Evolutionary conservation across 495 filamentous ascomycete genomes (phyloP).

Genomic region (Aspergillus kassunensis): DNA sequence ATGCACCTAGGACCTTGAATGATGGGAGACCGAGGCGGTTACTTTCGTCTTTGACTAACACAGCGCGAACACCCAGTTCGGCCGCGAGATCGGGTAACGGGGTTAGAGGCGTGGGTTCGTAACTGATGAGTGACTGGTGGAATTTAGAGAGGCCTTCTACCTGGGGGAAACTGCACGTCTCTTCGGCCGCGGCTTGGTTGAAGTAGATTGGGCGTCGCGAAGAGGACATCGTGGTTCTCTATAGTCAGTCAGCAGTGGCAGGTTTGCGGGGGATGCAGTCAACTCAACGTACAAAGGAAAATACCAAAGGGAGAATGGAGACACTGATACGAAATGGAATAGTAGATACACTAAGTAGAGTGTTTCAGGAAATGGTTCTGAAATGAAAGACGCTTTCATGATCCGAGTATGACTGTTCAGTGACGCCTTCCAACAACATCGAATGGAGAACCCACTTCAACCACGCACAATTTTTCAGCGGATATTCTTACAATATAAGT

Average conservation of each 20-base stretch:
- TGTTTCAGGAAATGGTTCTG: neutral
- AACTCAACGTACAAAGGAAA: neutral
- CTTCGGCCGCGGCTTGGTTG: constrained; percentile 24
- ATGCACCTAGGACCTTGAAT: constrained; percentile 75
- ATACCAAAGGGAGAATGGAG: neutral
- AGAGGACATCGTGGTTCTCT: neutral
- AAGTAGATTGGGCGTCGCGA: constrained; percentile 26
- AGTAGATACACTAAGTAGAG: neutral
- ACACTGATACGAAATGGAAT: too few relatives aligned
- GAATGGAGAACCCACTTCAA: neutral
- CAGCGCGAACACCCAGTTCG: constrained; percentile 49
- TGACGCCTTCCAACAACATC: constrained; percentile 11
- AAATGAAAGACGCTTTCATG: neutral
- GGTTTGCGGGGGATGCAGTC: too few relatives aligned
- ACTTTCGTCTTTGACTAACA: constrained; percentile 60
- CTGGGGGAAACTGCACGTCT: constrained; percentile 13
- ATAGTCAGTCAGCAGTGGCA: too few relatives aligned
- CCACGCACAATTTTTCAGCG: neutral
- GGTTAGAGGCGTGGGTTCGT: constrained; percentile 47
- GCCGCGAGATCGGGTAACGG: constrained; percentile 48
- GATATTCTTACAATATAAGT: neutral
- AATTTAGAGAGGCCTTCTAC: constrained; percentile 31
- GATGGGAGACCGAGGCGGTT: constrained; percentile 59
- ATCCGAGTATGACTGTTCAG: neutral
- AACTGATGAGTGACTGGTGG: constrained; percentile 50